A percentile compares a stretch with the other conserved stretches of the same genome.
These are phyloP conservation scores for Penicillium subrubescens DNA, from an alignment of 495 filamentous ascomycete species.

Conservation along the genomic window DNA sequence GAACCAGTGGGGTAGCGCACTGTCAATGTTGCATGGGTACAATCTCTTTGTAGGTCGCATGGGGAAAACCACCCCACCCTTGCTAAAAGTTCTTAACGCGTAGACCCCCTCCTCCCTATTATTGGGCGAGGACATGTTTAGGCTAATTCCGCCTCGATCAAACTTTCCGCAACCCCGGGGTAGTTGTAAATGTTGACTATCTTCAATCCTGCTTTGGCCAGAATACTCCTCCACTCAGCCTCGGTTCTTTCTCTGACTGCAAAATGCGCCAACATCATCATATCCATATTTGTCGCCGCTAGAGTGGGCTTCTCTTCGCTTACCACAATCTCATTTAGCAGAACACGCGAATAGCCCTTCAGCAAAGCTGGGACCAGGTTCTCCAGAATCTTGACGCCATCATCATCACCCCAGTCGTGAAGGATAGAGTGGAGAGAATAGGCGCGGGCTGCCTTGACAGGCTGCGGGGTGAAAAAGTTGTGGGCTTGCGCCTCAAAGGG, in stretches of 20 bases:
- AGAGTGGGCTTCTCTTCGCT: constrained; percentile 35
- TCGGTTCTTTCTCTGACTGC: constrained; percentile 40
- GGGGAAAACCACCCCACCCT: not conserved
- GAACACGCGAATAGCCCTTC: too few species aligned
- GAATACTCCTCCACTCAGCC: not conserved
- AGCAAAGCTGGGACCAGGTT: too few species aligned
- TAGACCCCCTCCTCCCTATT: too few species aligned
- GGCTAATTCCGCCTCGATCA: constrained; percentile 37
- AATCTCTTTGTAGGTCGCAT: not conserved
- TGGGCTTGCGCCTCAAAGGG: constrained; percentile 30
- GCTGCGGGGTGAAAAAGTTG: constrained; percentile 57
- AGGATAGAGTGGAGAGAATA: constrained; percentile 43
- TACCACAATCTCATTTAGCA: too few species aligned
- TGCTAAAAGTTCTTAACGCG: too few species aligned
- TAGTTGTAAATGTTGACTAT: constrained; percentile 6
- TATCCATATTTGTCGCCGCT: constrained; percentile 45
- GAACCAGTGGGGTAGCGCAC: not conserved
- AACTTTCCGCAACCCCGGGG: constrained; percentile 27
- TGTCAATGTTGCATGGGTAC: not conserved
- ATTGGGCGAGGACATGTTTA: too few species aligned
- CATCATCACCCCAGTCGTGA: constrained; percentile 53
- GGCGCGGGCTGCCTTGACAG: constrained; percentile 40
- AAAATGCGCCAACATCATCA: constrained; percentile 46
- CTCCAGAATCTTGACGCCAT: too few species aligned
- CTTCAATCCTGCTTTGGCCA: too few species aligned